These are phyloP conservation scores for Coniochaeta hoffmannii DNA, from an alignment of 2,329 filamentous ascomycete species.

Conservation along the genomic window DNA sequence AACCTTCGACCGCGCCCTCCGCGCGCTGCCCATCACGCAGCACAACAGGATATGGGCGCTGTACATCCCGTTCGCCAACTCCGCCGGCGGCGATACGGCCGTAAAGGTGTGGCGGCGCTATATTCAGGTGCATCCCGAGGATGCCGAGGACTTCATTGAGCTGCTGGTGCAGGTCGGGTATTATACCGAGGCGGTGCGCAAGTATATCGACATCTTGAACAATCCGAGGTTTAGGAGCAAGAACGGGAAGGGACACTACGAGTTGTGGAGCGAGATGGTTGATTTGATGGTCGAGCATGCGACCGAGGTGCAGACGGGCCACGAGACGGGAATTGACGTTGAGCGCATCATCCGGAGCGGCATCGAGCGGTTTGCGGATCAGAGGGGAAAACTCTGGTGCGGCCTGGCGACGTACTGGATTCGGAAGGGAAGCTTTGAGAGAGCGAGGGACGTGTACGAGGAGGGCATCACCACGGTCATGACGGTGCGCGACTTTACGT, in stretches of 20 bases:
- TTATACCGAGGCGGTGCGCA: constrained; percentile 85
- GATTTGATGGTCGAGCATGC: constrained; percentile 89
- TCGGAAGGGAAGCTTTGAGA: constrained; percentile 84
- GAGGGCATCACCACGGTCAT: constrained; percentile 96
- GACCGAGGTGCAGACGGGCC: constrained; percentile 71
- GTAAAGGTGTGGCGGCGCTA: constrained; percentile 93
- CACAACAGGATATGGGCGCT: constrained; percentile 93
- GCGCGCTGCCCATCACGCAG: constrained; percentile 87
- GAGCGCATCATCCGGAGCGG: constrained; percentile 90
- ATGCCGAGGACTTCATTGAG: constrained; percentile 91
- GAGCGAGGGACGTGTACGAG: constrained; percentile 87
- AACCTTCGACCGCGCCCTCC: constrained; percentile 85
- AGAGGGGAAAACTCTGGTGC: constrained; percentile 90
- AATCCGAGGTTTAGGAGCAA: constrained; percentile 88
- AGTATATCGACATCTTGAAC: constrained; percentile 88
- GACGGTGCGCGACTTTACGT: constrained; percentile 95
- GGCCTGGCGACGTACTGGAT: constrained; percentile 97
- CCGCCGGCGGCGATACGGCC: constrained; percentile 81
- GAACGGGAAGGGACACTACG: constrained; percentile 88
- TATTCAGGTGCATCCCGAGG: constrained; percentile 94
- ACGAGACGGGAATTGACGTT: constrained; percentile 79
- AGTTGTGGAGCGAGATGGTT: constrained; percentile 97
- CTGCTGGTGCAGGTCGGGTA: constrained; percentile 72
- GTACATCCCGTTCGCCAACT: constrained; percentile 86
- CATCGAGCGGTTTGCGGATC: constrained; percentile 83